A percentile compares a stretch with the other conserved stretches of the same genome.
Evolutionary conservation across 768 basidiomycete genomes (phyloP).

Genomic region (Steccherinum ochraceum): DNA sequence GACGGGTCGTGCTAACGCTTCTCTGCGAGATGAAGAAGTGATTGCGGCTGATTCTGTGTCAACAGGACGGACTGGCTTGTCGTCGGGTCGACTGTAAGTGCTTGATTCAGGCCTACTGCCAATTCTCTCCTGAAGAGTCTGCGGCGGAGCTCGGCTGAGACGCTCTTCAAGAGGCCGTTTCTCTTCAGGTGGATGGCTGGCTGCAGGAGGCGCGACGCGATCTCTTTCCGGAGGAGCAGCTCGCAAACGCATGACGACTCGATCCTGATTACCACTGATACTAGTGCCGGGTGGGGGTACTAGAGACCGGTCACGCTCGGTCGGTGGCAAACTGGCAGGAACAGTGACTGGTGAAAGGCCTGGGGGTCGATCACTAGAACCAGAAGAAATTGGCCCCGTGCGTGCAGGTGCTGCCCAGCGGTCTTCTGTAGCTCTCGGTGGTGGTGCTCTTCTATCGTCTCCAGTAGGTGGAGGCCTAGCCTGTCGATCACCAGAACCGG

Average conservation of each 20-base stretch:
- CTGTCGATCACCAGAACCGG: neutral
- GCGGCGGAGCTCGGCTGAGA: constrained; percentile 14
- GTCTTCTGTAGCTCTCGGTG: neutral
- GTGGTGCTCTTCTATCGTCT: constrained; percentile 3
- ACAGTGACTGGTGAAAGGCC: neutral
- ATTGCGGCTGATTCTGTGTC: too few species aligned
- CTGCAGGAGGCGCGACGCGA: neutral
- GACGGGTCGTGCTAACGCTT: too few species aligned
- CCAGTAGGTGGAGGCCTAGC: neutral
- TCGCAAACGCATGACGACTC: too few species aligned
- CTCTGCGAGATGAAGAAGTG: too few species aligned
- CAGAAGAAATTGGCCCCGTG: neutral
- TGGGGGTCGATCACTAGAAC: neutral
- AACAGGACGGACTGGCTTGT: neutral
- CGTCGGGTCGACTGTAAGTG: neutral
- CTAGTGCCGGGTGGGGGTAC: too few species aligned
- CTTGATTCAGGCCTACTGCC: constrained; percentile 4
- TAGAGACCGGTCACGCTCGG: neutral
- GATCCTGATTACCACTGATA: too few species aligned
- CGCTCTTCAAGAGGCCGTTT: constrained; percentile 18
- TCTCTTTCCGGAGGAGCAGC: neutral
- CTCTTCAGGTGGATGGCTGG: constrained; percentile 7
- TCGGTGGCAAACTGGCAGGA: neutral
- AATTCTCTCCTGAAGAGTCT: constrained; percentile 20
- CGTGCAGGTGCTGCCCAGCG: neutral